Evolutionary conservation across 1,284 basidiomycete genomes (phyloP).

Genomic region (Apiotrichum brassicae): DNA sequence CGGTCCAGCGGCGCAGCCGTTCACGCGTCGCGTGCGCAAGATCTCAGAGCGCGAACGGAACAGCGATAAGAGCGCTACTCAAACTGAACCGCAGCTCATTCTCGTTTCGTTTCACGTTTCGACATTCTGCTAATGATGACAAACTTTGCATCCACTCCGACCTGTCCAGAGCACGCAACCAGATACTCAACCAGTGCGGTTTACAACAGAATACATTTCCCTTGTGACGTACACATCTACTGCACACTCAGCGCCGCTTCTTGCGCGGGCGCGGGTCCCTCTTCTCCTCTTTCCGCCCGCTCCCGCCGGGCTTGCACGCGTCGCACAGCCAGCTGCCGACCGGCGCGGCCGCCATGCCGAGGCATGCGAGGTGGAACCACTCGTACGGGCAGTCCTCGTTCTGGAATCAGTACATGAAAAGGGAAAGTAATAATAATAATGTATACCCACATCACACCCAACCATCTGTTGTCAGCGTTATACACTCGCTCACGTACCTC

Average conservation of each 20-base stretch:
- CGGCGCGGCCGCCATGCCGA: constrained; percentile 34
- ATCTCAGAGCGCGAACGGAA: too few relatives aligned
- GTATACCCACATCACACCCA: constrained; percentile 39
- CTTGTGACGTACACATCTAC: too few relatives aligned
- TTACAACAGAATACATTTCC: too few relatives aligned
- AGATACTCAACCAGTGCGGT: too few relatives aligned
- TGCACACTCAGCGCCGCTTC: neutral
- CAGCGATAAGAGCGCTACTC: too few relatives aligned
- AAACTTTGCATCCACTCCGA: too few relatives aligned
- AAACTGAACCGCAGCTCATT: too few relatives aligned
- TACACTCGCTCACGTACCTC: constrained; percentile 26
- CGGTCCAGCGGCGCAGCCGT: too few relatives aligned
- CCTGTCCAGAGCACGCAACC: too few relatives aligned
- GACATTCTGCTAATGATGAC: too few relatives aligned
- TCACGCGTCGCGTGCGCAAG: too few relatives aligned
- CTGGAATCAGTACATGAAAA: constrained; percentile 20
- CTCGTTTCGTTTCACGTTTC: too few relatives aligned
- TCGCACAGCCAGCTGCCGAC: constrained; percentile 40
- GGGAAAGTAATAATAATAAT: neutral
- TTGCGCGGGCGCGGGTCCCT: constrained; percentile 8
- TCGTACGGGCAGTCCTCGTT: constrained; percentile 51
- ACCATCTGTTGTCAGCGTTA: constrained; percentile 27
- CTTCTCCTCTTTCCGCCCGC: neutral
- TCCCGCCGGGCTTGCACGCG: constrained; percentile 25
- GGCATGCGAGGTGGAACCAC: constrained; percentile 48